Base-by-base conservation (phyloP, 2,329 filamentous ascomycete genomes). In the Pseudogymnoascus sp. region DNA sequence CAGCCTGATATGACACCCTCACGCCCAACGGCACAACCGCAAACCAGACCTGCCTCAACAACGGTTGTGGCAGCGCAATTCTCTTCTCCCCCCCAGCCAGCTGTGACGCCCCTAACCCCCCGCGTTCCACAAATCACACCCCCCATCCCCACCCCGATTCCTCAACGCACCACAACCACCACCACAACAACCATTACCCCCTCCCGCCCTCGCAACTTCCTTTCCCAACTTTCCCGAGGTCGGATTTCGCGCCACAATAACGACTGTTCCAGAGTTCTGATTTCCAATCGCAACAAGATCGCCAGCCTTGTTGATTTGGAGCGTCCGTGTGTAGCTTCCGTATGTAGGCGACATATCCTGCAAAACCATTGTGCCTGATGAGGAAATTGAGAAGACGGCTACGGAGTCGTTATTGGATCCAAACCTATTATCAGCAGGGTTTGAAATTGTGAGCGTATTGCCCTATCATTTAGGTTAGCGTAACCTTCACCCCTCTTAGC, bases 251-350 rank as follows among this genome's bases (percentile, higher is more conserved):
- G 70, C 63, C 5, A 78, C 68, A 29, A 83, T 72, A 4, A 75
- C 75, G 0, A 83, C 77, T 8, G 74, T 71, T 0, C 70, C 69
- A 64, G 73, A 75, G 26, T 71, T 68, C 69, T 81, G 78, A 64
- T 81, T 70, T 0, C 73, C 79, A 14, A 83, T 77, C 3, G 78
- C 80, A 1, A 79, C 75, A 40, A 79, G 63, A 10, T 73, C 73
- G 0, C 80, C 80, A 7, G 73, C 72, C 39, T 74, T 73, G 67
- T 80, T 82, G n/a, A 80, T 61, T 5, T 72, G 75, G 68, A 81
- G 81, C 42, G 80, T 77, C 7, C 81, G 72, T 0, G 81, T 80
- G 67, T 72, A 77, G 0, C 57, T 64, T 0, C 81, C 81, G 4
- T 79, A 79, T 0, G 78, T 73, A 3, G 80, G 76, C 21, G 74